A percentile compares a stretch with the other conserved stretches of the same genome.
Conservation (phyloP, 108 stramenopile species). For the Nitzschia sp. region DNA sequence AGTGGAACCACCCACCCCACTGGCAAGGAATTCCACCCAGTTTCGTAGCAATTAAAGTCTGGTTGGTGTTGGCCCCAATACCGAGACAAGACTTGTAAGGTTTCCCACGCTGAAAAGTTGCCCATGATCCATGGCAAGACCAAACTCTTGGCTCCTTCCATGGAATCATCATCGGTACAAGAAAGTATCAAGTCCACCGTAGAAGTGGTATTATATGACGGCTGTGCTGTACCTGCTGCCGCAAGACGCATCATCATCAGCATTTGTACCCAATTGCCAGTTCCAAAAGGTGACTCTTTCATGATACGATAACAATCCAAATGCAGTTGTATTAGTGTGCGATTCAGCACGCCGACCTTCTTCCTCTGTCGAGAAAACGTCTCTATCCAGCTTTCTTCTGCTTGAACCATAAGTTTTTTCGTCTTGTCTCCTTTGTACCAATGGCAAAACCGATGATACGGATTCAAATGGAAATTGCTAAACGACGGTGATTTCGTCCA, state of each 20-base stretch:
- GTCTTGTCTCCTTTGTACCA: background rate
- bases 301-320: background rate
- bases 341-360: background rate
- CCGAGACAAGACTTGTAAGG: background rate
- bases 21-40: background rate
- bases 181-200: background rate
- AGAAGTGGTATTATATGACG: no score
- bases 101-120: background rate
- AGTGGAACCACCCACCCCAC: constrained; percentile 21
- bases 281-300: background rate
- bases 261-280: constrained; percentile 23
- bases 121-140: constrained; percentile 6
- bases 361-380: no score
- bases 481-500: background rate
- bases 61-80: no score
- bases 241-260: constrained; percentile 8
- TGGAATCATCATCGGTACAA: background rate
- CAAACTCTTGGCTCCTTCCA: background rate
- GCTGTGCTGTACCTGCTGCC: background rate
- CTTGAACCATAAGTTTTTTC: background rate
- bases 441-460: background rate
- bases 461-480: background rate
- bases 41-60: background rate
- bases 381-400: background rate
- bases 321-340: background rate